These are phyloP conservation scores for Boletus pseudopeckii DNA, from an alignment of 768 basidiomycete species.

Conservation along the genomic window DNA sequence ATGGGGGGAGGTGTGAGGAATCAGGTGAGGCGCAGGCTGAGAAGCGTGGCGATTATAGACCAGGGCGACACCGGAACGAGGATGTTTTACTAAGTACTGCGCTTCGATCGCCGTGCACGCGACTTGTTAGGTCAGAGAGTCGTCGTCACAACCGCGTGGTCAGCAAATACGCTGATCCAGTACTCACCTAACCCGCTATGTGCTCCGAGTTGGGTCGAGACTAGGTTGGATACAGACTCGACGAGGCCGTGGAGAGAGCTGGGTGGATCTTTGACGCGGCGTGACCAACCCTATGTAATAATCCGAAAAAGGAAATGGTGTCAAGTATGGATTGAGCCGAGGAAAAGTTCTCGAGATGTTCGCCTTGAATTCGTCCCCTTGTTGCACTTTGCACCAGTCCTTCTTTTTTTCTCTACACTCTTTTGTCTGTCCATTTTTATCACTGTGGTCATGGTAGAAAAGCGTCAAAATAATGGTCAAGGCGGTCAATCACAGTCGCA, in stretches of 20 bases:
- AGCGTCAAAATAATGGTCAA: conserved; percentile 7
- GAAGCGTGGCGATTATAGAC: neutral
- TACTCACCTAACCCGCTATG: neutral
- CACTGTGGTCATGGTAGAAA: neutral
- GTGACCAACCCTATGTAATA: neutral
- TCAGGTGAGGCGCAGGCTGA: neutral
- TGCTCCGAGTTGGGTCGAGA: neutral
- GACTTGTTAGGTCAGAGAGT: neutral
- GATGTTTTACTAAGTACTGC: conserved; percentile 1
- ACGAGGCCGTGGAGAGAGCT: neutral
- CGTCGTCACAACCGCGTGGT: neutral
- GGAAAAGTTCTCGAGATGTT: no score
- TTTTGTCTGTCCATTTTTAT: neutral
- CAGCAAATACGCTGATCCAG: neutral
- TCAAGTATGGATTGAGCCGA: neutral
- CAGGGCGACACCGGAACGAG: neutral
- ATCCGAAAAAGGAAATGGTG: neutral
- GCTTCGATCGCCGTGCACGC: conserved; percentile 2
- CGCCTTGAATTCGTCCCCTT: neutral
- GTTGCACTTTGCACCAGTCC: no score
- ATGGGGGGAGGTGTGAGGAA: conserved; percentile 8
- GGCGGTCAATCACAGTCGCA: neutral
- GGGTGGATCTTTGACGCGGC: neutral
- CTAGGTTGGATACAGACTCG: neutral
- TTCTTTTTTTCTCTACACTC: neutral